Evolutionary conservation across 208 protist genomes (phyloP), one percentile per base, ranked within the genome.

Genomic region (Trypanosoma boissoni): DNA sequence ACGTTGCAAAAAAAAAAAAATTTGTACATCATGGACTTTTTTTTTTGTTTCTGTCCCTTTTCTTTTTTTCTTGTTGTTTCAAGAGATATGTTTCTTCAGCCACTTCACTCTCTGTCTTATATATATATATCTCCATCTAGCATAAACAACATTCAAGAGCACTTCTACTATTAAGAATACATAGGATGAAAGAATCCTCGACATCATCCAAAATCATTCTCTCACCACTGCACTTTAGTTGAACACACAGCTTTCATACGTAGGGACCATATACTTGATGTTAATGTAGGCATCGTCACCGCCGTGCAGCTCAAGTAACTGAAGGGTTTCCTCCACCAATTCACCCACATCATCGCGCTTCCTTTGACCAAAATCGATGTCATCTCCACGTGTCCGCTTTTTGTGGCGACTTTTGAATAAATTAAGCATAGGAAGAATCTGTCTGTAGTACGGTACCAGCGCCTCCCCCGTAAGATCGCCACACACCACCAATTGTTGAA

Each of bases 401-500:
- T 89, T 88, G 72, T 99, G 98, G 32, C 87, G 76, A 45, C 78
- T 94, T 76, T 98, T 98, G 82, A 99, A 99, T 1, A 99, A 83
- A 79, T 99, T 99, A 57, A 99, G 94, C 43, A 99, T 87, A 27
- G 98, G 98, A 14, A 99, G 91, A 61, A 99, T 98, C 70, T 99
- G 98, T n/a, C 98, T 68, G 74, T 99, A 99, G 86, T 99, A 99
- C 7, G 98, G 97, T 29, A 99, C 98, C n/a, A 99, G 88, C 3
- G 97, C 97, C 68, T 99, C 93, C 46, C 98, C 98, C 63, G 99
- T 97, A 49, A 97, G 83, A 50, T 98, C 94, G 14, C 86, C 94
- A 42, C 88, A 96, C 29, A 96, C 74, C 16, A 99, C 96, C 49
- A 99, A 86, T 64, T 98, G 85, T 72, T 99, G 97, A 12, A 99